phyloP scores from a whole-genome alignment of 148 eudicot species.

The Vaccinium vitisidaea region DNA sequence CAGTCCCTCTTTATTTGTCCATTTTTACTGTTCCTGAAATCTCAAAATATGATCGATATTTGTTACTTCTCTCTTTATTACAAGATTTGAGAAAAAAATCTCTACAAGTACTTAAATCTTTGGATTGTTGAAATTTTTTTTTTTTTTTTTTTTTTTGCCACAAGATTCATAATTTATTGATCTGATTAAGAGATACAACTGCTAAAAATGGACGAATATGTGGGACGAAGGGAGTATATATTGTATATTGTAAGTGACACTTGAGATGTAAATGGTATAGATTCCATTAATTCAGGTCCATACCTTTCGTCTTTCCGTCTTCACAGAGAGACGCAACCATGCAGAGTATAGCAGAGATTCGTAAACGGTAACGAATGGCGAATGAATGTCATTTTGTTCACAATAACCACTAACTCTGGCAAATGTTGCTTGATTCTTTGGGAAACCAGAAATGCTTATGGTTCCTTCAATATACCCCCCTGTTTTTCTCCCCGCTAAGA shows the following conservation, averaged over 20 bases:
- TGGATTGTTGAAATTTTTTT: neutral
- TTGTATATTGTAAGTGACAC: neutral
- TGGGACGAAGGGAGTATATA: neutral
- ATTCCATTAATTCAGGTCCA: neutral
- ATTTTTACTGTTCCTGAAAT: neutral
- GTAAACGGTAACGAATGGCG: conserved; percentile 36
- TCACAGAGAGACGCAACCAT: conserved; percentile 33
- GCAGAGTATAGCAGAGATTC: conserved; percentile 41
- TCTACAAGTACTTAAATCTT: neutral
- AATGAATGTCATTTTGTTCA: conserved; percentile 34
- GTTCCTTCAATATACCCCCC: too few relatives aligned
- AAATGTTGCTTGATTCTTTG: too few relatives aligned
- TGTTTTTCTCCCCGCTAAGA: too few relatives aligned
- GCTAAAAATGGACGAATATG: neutral
- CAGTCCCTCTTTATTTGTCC: neutral
- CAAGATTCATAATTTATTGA: neutral
- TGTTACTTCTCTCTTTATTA: neutral
- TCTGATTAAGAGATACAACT: neutral
- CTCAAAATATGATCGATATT: neutral
- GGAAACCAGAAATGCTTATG: too few relatives aligned
- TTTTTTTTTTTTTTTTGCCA: neutral
- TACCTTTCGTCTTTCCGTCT: conserved; percentile 36
- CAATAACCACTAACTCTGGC: too few relatives aligned
- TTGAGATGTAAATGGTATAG: neutral
- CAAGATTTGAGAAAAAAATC: neutral